phyloP scores from a whole-genome alignment of 163 green algal genomes.

The Coccomyxa subellipsoidea region DNA sequence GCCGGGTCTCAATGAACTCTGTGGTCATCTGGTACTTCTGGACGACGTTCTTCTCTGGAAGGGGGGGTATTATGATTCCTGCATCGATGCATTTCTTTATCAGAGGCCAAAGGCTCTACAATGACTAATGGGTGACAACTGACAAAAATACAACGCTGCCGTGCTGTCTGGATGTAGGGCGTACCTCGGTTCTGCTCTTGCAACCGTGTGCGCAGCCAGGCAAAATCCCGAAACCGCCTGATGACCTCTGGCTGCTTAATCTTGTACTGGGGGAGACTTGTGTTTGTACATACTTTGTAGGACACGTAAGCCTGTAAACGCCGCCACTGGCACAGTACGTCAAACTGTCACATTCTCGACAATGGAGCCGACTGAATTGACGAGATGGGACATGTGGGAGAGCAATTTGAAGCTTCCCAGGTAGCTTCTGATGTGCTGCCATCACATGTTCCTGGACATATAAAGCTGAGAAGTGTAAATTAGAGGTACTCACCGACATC shows the following conservation, averaged over 20 bases:
- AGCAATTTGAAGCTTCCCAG: background rate
- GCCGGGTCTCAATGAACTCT: slow-evolving; percentile 87
- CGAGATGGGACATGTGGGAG: too few species aligned
- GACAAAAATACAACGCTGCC: background rate
- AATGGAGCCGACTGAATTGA: too few species aligned
- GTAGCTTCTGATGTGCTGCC: background rate
- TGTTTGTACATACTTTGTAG: slow-evolving; percentile 77
- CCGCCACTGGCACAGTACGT: slow-evolving; percentile 7
- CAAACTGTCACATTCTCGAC: background rate
- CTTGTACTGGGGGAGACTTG: slow-evolving; percentile 46
- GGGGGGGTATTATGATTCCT: slow-evolving; percentile 86
- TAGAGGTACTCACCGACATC: background rate
- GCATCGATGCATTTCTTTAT: background rate
- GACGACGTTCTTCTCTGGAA: slow-evolving; percentile 90
- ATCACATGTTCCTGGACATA: background rate
- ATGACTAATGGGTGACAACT: background rate
- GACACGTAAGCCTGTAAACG: slow-evolving; percentile 73
- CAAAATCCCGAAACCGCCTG: slow-evolving; percentile 88
- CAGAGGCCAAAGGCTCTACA: too few species aligned
- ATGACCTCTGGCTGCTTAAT: slow-evolving; percentile 65
- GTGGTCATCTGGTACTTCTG: slow-evolving; percentile 88
- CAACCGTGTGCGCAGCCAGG: slow-evolving; percentile 75
- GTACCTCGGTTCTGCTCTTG: slow-evolving; percentile 56
- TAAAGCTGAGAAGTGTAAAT: background rate
- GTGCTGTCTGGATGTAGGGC: background rate